Evolutionary conservation across 805 yeast genomes (phyloP).

Genomic region (Metschnikowia vanudenii): DNA sequence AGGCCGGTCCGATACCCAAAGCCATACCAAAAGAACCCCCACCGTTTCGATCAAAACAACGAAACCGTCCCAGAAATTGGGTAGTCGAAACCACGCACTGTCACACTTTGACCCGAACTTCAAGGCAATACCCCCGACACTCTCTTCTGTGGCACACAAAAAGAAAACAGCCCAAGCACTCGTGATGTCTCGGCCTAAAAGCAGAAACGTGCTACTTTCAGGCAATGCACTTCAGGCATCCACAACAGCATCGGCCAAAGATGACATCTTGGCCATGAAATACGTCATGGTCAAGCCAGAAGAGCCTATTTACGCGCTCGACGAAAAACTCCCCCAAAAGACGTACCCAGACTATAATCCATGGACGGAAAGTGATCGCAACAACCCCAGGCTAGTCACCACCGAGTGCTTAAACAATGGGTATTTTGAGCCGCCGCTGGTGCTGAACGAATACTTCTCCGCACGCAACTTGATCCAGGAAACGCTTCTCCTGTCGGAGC

Average conservation of each 20-base stretch:
- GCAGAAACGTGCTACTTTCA: slow-evolving; percentile 17
- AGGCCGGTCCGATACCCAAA: too few relatives aligned
- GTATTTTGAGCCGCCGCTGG: slow-evolving; percentile 59
- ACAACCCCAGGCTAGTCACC: slow-evolving; percentile 49
- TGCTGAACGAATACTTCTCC: slow-evolving; percentile 65
- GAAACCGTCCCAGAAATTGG: too few relatives aligned
- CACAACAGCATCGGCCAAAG: slow-evolving; percentile 24
- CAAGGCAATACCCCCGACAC: too few relatives aligned
- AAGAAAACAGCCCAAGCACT: too few relatives aligned
- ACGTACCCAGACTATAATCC: slow-evolving; percentile 70
- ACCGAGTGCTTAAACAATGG: slow-evolving; percentile 64
- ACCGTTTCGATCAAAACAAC: too few relatives aligned
- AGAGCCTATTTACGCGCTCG: slow-evolving; percentile 34
- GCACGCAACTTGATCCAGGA: slow-evolving; percentile 61
- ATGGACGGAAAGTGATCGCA: slow-evolving; percentile 45
- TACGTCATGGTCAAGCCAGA: slow-evolving; percentile 37
- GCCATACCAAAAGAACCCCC: too few relatives aligned
- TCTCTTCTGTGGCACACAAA: too few relatives aligned
- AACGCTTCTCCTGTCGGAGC: slow-evolving; percentile 37
- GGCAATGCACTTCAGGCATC: slow-evolving; percentile 18
- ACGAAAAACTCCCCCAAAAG: slow-evolving; percentile 18
- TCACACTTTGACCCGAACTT: too few relatives aligned
- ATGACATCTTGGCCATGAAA: slow-evolving; percentile 36
- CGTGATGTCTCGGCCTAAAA: slow-evolving; percentile 12
- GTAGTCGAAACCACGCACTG: too few relatives aligned